Evolutionary conservation across 441 rosid genomes (phyloP).

Genomic region (Erodium moschatum): DNA sequence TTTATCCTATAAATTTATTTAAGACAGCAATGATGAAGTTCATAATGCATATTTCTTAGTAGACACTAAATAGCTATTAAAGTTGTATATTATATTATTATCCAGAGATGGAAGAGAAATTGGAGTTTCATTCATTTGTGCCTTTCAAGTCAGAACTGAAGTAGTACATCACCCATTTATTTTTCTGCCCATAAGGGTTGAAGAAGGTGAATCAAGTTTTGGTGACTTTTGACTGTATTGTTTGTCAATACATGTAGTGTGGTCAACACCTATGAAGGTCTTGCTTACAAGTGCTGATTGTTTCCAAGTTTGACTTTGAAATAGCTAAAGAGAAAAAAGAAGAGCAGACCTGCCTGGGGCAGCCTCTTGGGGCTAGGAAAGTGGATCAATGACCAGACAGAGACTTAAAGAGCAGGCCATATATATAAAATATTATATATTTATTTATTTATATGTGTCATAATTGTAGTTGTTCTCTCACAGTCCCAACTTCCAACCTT

Average conservation of each 20-base stretch:
- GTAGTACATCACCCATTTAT: not conserved
- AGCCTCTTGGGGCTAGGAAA: not conserved
- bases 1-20: no score
- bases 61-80: no score
- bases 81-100: no score
- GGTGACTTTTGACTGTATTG: not conserved
- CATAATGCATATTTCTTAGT: no score
- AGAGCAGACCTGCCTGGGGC: not conserved
- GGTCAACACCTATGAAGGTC: conserved; percentile 1
- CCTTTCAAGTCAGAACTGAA: no score
- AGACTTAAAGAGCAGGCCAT: not conserved
- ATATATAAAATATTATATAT: no score
- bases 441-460: no score
- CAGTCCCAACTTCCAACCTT: no score
- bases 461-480: no score
- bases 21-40: no score
- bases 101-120: not conserved
- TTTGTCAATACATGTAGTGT: not conserved
- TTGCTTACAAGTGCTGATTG: not conserved
- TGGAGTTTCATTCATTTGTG: not conserved
- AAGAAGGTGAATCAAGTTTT: not conserved
- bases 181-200: not conserved
- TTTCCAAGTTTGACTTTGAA: not conserved
- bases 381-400: not conserved
- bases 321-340: not conserved